Evolutionary conservation across 441 rosid genomes (phyloP).

Genomic region (Metrosideros polymorpha): DNA sequence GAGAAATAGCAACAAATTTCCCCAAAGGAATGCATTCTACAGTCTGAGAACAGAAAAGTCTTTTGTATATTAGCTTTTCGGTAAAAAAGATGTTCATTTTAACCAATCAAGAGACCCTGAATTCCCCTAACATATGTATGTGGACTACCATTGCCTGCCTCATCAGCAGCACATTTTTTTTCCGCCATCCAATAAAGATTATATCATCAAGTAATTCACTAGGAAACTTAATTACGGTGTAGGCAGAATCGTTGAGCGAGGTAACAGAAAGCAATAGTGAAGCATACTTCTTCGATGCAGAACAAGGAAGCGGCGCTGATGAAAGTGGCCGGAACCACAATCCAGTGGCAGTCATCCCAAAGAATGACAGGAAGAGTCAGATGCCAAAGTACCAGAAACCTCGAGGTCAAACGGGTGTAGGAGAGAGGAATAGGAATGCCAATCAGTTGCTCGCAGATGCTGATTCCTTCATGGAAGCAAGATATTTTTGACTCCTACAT

Average conservation of each 20-base stretch:
- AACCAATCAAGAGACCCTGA: neutral
- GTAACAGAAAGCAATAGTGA: neutral
- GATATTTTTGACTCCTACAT: conserved; percentile 64
- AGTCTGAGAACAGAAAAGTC: neutral
- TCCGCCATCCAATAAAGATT: neutral
- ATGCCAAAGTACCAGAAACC: conserved; percentile 95
- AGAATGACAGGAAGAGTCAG: conserved; percentile 85
- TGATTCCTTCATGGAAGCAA: conserved; percentile 77
- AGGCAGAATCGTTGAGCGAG: neutral
- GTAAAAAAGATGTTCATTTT: neutral
- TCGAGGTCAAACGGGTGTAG: conserved; percentile 85
- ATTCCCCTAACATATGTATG: neutral
- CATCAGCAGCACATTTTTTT: neutral
- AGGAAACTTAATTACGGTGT: neutral
- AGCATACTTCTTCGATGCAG: conserved; percentile 86
- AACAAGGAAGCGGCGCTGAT: conserved; percentile 88
- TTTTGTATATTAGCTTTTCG: neutral
- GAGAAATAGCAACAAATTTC: neutral
- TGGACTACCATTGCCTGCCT: neutral
- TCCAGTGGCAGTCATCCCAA: conserved; percentile 98
- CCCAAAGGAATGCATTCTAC: neutral
- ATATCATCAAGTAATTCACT: neutral
- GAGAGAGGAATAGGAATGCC: conserved; percentile 88
- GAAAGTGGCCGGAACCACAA: conserved; percentile 92
- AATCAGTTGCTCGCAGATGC: conserved; percentile 71